Evolutionary conservation across 225 moss, liverwort and hornwort species (phyloP), one percentile per base, ranked within the genome.

Genomic region (Thuidium tamariscinum): DNA sequence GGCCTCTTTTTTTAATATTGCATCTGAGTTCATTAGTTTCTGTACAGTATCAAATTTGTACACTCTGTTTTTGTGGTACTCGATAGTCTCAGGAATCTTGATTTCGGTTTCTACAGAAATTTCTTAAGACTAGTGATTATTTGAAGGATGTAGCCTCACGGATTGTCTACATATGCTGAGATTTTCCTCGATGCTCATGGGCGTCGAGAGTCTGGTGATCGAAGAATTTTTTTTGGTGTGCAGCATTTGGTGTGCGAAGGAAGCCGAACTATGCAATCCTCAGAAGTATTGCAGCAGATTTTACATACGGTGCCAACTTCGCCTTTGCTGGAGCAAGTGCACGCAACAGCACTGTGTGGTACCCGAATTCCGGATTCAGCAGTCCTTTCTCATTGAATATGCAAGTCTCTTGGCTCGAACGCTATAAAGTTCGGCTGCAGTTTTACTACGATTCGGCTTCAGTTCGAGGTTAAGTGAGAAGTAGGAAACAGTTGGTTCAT

Each of bases 301-400:
- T 93, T 23, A 74, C 89, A 16, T 89, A 89, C 48, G 95, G 95
- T 54, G 79, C 89, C 46, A 95, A 95, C 82, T 95, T 95, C 64
- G 95, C 95, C 29, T 88, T 92, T 41, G 82, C 88, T 57, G 95
- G 95, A 89, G 90, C 92, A 59, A 94, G 92, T 80, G 95, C 94
- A 79, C 89, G 92, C 20, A 91, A 89, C 46, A 86, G 83, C 55
- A 86, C 84, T 61, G 55, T 65, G 72, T 87, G 89, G 90, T 30
- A 56, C 36, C 90, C 78, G 59, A 79, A 83, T 67, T 88, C 93
- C 61, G 82, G 91, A 44, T 90, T 91, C 82, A 89, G 63, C 68
- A 90, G 91, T 79, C 95, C 95, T 29, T 94, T 94, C 86, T 91
- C 92, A n/a, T 87, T 95, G 59, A 92, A 92, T 77, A 74, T 82